A percentile compares a stretch with the other conserved stretches of the same genome.
phyloP scores from a whole-genome alignment of 345 rosid genomes.

The Linum trigynum region DNA sequence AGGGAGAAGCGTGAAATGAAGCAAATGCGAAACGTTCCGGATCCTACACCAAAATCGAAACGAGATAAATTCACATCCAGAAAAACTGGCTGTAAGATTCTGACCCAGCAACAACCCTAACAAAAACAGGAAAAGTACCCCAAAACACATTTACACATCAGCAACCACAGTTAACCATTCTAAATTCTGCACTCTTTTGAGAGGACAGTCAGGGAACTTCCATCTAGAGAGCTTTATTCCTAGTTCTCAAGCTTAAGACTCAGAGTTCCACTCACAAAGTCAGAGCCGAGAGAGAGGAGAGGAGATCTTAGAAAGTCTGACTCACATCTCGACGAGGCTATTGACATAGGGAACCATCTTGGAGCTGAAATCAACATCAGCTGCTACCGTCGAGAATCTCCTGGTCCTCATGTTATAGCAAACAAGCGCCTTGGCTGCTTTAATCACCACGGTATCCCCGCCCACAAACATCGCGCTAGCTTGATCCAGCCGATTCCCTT shows the following conservation, averaged over 20 bases:
- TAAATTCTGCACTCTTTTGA: too few species aligned
- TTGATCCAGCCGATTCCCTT: background rate
- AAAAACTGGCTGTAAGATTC: too few species aligned
- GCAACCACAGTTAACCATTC: too few species aligned
- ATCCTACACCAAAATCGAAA: too few species aligned
- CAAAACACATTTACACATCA: too few species aligned
- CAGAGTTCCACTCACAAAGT: background rate
- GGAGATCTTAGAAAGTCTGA: background rate
- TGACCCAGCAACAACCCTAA: too few species aligned
- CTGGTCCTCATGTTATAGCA: constrained; percentile 22
- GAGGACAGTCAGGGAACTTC: too few species aligned
- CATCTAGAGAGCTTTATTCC: too few species aligned
- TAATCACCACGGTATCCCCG: constrained; percentile 15
- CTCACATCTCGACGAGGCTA: constrained; percentile 32
- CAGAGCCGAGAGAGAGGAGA: background rate
- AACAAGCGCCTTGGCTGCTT: constrained; percentile 9
- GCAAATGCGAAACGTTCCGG: too few species aligned
- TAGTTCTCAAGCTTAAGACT: background rate
- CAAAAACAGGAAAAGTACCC: too few species aligned
- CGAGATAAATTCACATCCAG: too few species aligned
- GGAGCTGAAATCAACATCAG: background rate
- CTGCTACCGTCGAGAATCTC: background rate
- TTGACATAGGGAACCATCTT: constrained; percentile 32
- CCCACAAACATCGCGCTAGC: constrained; percentile 13
- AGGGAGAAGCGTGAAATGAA: too few species aligned